Base-by-base conservation (phyloP, 1,139 yeast species). In the Magnusiomyces magnusii region DNA sequence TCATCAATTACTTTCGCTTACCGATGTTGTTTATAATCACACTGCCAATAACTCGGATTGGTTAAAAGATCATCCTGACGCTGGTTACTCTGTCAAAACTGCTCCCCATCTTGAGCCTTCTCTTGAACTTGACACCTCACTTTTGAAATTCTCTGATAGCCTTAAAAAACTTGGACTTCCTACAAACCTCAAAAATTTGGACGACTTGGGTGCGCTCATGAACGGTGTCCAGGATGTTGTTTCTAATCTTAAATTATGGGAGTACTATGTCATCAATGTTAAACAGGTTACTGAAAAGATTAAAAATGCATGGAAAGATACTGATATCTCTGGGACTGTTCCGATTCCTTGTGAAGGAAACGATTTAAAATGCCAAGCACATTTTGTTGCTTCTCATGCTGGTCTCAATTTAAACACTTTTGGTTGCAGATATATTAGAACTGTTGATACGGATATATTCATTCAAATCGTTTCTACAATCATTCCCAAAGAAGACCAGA, bases 1-100 rank as follows among this genome's bases (percentile, higher is more conserved):
- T 39, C 78, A 86, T 66, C 80, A 81, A 2, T 78, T 92, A 62
- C 76, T 93, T 57, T 80, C 96, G 0, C 76, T 93, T 73, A 90
- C 97, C 0, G 99, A 93, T 73, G 86, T 93, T 53, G 98, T 93
- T 1, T 85, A 91, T 79, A 93, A 93, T 71, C 99, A 93, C 70
- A 93, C 98, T 0, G 97, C 98, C 1, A 80, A 88, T 69, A 89
- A 93, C 71, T 90, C 98, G 0, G 74, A 69, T 0, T 93, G 99
- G 99, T 73, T 93, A 47, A 75, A 81, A 57, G 86, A 85, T 2
- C 91, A 87, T 66, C 98, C 98, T 0, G 97, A 92, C 44, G 83
- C 90, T 1, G 98, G 98, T 7, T 93, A 93, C 73, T 88, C 89
- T 62, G 80, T 80, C 39, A 81, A 80, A 58, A 92, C 97, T 2